Evolutionary conservation across 331 rosid genomes (phyloP).

Genomic region (Quercus phellos): DNA sequence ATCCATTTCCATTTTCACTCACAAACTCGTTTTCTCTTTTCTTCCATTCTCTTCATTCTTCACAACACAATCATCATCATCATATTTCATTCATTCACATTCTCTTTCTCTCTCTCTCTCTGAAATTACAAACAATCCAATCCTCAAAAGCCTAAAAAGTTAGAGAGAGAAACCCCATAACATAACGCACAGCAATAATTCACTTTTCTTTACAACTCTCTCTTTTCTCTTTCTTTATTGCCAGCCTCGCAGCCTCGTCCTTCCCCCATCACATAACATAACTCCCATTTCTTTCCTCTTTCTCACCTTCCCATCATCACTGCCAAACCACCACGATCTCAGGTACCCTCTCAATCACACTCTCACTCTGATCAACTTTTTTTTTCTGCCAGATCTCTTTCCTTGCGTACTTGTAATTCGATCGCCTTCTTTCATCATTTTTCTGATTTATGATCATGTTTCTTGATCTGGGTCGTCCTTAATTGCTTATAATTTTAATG

Average conservation of each 20-base stretch:
- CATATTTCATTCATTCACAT: constrained; percentile 6
- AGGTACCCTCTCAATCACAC: constrained; percentile 28
- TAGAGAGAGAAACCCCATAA: constrained; percentile 48
- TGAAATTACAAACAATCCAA: constrained; percentile 22
- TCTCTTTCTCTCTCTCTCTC: constrained; percentile 23
- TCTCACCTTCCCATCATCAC: constrained; percentile 23
- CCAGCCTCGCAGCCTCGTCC: constrained; percentile 55
- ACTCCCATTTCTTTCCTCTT: constrained; percentile 25
- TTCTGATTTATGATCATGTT: neutral
- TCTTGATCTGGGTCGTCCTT: constrained; percentile 26
- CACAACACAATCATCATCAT: constrained; percentile 21
- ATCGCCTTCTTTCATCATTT: constrained; percentile 20
- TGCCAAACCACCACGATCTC: constrained; percentile 47
- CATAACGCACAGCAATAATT: constrained; percentile 53
- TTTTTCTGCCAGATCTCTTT: constrained; percentile 17
- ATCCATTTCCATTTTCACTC: neutral
- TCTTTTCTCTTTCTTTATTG: constrained; percentile 40
- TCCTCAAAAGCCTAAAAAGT: constrained; percentile 57
- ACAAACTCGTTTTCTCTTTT: neutral
- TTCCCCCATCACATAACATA: constrained; percentile 18
- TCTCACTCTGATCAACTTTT: constrained; percentile 7
- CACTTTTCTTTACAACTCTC: constrained; percentile 34
- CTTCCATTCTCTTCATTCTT: constrained; percentile 16
- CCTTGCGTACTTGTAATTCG: neutral
- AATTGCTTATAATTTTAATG: constrained; percentile 21